phyloP scores from a whole-genome alignment of 2,329 filamentous ascomycete species.

The Epichloe baconii region DNA sequence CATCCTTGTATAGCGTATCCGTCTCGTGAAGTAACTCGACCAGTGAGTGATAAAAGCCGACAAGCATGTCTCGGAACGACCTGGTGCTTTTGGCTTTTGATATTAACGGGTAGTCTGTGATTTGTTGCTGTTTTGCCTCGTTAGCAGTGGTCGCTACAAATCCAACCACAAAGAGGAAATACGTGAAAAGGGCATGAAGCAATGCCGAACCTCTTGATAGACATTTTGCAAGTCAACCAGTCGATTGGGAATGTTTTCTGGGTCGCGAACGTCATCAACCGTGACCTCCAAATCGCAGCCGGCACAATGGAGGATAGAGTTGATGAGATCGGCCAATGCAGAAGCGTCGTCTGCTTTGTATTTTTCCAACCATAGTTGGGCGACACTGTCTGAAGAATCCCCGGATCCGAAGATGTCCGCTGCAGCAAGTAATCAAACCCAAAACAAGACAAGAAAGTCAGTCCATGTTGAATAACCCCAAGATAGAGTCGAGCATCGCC shows the following conservation, averaged over 20 bases:
- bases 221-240: slow-evolving; percentile 77
- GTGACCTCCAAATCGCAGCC: slow-evolving; percentile 73
- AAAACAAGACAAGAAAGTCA: background rate
- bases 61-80: slow-evolving; percentile 64
- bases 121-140: slow-evolving; percentile 41
- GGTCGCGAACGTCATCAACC: slow-evolving; percentile 73
- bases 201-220: slow-evolving; percentile 57
- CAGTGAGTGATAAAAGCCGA: slow-evolving; percentile 66
- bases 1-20: slow-evolving; percentile 67
- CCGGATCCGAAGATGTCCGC: slow-evolving; percentile 52
- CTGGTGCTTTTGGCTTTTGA: slow-evolving; percentile 64
- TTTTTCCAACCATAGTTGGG: slow-evolving; percentile 45
- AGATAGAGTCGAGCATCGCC: background rate
- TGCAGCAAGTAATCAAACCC: slow-evolving; percentile 19
- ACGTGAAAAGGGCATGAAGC: background rate
- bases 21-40: slow-evolving; percentile 69
- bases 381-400: slow-evolving; percentile 41
- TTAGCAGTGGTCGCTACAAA: slow-evolving; percentile 14
- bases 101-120: slow-evolving; percentile 84
- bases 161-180: background rate
- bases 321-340: slow-evolving; percentile 50
- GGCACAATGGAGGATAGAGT: slow-evolving; percentile 55
- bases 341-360: slow-evolving; percentile 41
- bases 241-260: slow-evolving; percentile 70
- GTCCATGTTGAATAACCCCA: background rate